These are phyloP conservation scores for Venturia asperata DNA, from an alignment of 2,329 filamentous ascomycete genomes.

Conservation along the genomic window DNA sequence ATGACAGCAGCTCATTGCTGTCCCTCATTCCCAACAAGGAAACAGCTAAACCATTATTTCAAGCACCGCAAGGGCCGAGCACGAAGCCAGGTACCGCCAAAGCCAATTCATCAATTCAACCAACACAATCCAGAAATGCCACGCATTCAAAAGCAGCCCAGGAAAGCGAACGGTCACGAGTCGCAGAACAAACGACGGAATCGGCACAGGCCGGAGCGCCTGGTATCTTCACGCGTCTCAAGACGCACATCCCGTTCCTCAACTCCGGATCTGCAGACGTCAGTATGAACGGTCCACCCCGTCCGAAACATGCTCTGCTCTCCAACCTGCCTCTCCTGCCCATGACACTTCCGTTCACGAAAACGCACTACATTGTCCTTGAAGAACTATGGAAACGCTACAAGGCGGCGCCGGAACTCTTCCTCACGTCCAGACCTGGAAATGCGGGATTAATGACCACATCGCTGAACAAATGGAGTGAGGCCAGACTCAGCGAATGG, in stretches of 20 bases:
- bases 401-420: conserved; percentile 29
- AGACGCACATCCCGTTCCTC: conserved; percentile 9
- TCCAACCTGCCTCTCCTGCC: conserved; percentile 25
- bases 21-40: neutral
- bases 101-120: neutral
- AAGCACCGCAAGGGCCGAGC: neutral
- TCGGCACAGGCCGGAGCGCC: neutral
- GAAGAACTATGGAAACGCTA: conserved; percentile 31
- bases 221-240: conserved; percentile 9
- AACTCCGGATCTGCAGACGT: neutral
- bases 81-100: neutral
- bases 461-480: neutral
- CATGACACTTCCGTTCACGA: conserved; percentile 34
- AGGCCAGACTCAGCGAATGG: conserved; percentile 22
- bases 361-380: conserved; percentile 35
- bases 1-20: conserved; percentile 1
- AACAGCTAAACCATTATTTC: conserved; percentile 3
- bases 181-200: neutral
- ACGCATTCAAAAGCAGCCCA: neutral
- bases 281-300: conserved; percentile 4
- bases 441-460: conserved; percentile 11
- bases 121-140: too few species aligned
- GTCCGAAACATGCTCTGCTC: conserved; percentile 16
- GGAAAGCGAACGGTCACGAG: neutral
- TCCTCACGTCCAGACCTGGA: conserved; percentile 23